These are phyloP conservation scores for Moelleriella libera DNA, from an alignment of 2,329 filamentous ascomycete species.

Conservation along the genomic window DNA sequence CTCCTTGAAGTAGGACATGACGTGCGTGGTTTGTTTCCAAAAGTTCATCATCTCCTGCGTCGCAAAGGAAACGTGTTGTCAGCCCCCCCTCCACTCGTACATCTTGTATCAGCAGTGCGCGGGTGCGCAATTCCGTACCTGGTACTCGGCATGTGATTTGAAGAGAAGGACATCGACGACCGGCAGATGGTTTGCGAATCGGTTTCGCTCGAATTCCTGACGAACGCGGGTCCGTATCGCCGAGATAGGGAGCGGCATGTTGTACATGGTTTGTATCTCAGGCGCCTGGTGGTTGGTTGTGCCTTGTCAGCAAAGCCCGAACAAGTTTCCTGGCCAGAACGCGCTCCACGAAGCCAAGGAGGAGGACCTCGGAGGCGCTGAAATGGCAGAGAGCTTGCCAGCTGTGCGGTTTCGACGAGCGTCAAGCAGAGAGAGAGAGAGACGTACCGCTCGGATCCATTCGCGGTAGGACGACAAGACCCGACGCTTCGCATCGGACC, in stretches of 20 bases:
- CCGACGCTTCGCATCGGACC: conserved; percentile 74
- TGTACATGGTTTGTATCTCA: conserved; percentile 96
- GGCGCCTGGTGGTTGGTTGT: conserved; percentile 55
- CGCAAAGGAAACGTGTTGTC: neutral
- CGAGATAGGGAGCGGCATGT: conserved; percentile 75
- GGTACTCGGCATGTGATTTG: conserved; percentile 86
- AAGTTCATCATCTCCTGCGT: conserved; percentile 91
- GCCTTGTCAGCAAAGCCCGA: conserved; percentile 3
- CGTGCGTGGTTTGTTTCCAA: conserved; percentile 93
- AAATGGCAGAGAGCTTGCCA: too few species aligned
- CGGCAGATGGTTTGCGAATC: conserved; percentile 79
- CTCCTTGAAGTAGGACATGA: conserved; percentile 91
- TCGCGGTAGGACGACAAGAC: conserved; percentile 83
- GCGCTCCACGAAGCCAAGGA: neutral
- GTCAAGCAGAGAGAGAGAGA: neutral
- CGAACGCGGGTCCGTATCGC: conserved; percentile 83
- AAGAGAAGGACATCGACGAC: conserved; percentile 83
- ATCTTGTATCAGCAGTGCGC: conserved; percentile 18
- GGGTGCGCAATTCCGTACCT: conserved; percentile 40
- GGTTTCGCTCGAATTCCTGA: conserved; percentile 91
- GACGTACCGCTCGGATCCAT: conserved; percentile 89
- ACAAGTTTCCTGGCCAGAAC: too few species aligned
- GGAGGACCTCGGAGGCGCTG: neutral
- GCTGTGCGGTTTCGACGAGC: neutral
- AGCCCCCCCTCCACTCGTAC: neutral